Evolutionary conservation across 2,329 filamentous ascomycete genomes (phyloP), one percentile per base, ranked within the genome.

Genomic region (Alternaria viburni): DNA sequence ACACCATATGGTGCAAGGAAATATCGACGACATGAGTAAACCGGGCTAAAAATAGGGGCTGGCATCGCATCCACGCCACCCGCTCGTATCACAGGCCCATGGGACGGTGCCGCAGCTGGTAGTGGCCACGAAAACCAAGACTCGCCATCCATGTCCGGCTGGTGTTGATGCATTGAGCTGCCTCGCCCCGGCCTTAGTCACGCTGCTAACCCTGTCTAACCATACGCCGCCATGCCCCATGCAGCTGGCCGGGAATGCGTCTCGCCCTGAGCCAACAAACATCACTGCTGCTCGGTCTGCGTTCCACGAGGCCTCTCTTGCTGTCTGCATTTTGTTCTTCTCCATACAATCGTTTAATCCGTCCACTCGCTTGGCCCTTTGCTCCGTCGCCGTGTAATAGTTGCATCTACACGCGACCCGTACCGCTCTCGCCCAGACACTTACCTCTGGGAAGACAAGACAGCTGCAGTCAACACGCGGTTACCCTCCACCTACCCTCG

Each of bases 311-410:
- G 60, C 58, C 30, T 50, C 54, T 62, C 47, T 65, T 55, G 64
- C 64, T 62, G 61, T 56, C 62, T 73, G 60, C 50, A n/a, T 60
- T 69, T 69, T 58, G 57, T 65, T 69, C 67, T 72, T 68, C 68
- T 74, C 71, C 66, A 71, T 65, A 70, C 71, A 66, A 61, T 73
- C 71, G 71, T 74, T 74, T 74, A 72, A 68, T 61, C 56, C 47
- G 46, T 61, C 57, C 69, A 51, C 64, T 73, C 69, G 70, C 70
- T 74, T 66, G 63, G 67, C 57, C 47, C 25, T 59, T 45, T 56
- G 61, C 52, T 41, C 57, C 51, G 17, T 55, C 41, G 41, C 51
- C 41, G 57, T 47, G 23, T 13, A 25, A 45, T 41, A 54, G 44
- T 58, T 54, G 28, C 17, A 21, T 26, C 32, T 15, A 32, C 26